phyloP scores from a whole-genome alignment of 148 eudicot genomes.

The Rheum nobile region DNA sequence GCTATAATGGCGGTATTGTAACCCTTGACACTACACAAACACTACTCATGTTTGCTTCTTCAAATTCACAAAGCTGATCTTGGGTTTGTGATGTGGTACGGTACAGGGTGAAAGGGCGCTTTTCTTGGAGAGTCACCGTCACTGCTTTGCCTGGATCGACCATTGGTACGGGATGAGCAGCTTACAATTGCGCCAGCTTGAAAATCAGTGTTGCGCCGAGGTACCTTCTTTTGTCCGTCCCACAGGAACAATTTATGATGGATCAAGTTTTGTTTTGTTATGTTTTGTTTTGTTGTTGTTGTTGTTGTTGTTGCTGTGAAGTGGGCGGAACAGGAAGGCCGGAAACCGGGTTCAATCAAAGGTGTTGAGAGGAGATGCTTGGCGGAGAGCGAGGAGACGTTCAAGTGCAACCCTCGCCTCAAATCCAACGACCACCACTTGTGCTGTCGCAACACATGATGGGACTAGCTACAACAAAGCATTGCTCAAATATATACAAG shows the following conservation, averaged over 20 bases:
- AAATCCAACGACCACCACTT: conserved; percentile 7
- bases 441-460: conserved; percentile 10
- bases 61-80: not conserved
- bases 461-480: too few relatives aligned
- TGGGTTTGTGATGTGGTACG: not conserved
- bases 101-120: conserved; percentile 73
- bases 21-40: too few relatives aligned
- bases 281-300: too few relatives aligned
- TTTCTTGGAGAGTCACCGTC: conserved; percentile 52
- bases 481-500: too few relatives aligned
- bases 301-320: too few relatives aligned
- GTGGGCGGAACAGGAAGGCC: conserved; percentile 10
- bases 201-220: conserved; percentile 24
- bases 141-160: conserved; percentile 60
- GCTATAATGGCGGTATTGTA: conserved; percentile 48
- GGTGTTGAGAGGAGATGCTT: conserved; percentile 24
- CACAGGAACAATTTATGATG: too few relatives aligned
- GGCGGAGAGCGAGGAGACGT: conserved; percentile 17
- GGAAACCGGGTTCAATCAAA: conserved; percentile 1
- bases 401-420: conserved; percentile 8
- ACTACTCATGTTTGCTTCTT: too few relatives aligned
- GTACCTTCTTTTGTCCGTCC: conserved; percentile 5
- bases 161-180: conserved; percentile 43
- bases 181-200: conserved; percentile 33
- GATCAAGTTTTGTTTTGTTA: too few relatives aligned